phyloP scores from a whole-genome alignment of 2,329 filamentous ascomycete genomes.

The Periglandula ipomoeae region DNA sequence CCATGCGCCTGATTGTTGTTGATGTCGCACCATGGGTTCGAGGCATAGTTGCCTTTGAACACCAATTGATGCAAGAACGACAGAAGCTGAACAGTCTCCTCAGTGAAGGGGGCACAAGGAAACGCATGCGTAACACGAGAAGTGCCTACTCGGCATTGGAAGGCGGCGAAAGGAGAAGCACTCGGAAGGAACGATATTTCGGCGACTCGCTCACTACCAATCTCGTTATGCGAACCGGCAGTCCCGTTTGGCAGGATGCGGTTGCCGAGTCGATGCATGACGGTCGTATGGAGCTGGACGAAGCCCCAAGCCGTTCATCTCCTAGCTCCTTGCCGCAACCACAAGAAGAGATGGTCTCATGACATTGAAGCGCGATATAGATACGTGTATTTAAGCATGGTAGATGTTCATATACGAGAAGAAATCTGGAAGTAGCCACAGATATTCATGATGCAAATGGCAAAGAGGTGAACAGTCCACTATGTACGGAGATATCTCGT shows the following conservation, averaged over 20 bases:
- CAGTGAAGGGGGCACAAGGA: constrained; percentile 43
- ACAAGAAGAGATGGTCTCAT: neutral
- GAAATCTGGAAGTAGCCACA: neutral
- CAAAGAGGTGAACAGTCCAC: neutral
- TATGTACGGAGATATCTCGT: neutral
- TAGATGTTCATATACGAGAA: neutral
- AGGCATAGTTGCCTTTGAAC: constrained; percentile 69
- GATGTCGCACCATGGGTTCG: constrained; percentile 91
- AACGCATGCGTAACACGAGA: constrained; percentile 59
- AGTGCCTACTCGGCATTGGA: constrained; percentile 70
- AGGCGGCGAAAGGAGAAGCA: constrained; percentile 57
- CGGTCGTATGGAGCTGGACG: constrained; percentile 6
- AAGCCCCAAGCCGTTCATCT: constrained; percentile 5
- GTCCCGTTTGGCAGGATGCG: constrained; percentile 28
- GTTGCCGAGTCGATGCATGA: constrained; percentile 13
- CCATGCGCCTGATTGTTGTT: constrained; percentile 52
- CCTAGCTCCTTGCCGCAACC: neutral
- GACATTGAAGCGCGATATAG: neutral
- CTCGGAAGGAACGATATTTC: constrained; percentile 67
- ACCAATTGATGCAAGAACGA: constrained; percentile 59
- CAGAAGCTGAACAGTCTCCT: constrained; percentile 52
- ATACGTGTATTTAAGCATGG: neutral
- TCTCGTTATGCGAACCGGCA: constrained; percentile 57
- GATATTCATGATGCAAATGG: neutral
- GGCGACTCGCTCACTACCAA: constrained; percentile 47